These are phyloP conservation scores for Dunaliella primolecta DNA, from an alignment of 139 green algal genomes.

Conservation along the genomic window DNA sequence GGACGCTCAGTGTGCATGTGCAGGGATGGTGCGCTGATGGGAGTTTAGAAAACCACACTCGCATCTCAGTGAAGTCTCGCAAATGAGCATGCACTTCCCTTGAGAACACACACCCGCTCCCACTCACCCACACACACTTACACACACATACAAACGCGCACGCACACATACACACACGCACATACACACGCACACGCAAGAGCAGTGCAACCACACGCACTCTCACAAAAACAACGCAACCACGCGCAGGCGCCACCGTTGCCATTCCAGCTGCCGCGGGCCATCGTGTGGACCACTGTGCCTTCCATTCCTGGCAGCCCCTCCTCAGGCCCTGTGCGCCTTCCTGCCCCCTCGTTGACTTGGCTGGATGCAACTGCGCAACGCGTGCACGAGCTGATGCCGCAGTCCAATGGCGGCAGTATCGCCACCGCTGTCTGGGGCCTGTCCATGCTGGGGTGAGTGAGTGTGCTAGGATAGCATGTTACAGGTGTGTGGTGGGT, in stretches of 20 bases:
- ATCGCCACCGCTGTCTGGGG: background rate
- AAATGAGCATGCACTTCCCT: background rate
- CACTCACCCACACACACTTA: background rate
- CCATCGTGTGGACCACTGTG: background rate
- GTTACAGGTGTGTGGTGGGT: too few species aligned
- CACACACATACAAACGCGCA: background rate
- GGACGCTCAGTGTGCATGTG: background rate
- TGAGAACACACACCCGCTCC: background rate
- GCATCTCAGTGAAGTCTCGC: background rate
- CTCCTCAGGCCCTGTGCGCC: background rate
- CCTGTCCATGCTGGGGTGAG: conserved; percentile 2
- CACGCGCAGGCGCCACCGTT: background rate
- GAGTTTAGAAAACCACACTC: background rate
- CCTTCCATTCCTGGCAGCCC: background rate
- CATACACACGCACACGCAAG: background rate
- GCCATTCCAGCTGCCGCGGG: background rate
- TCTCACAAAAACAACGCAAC: too few species aligned
- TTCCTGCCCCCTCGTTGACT: background rate
- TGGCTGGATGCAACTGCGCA: background rate
- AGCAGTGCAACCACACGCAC: too few species aligned
- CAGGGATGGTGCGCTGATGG: background rate
- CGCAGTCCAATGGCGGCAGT: background rate
- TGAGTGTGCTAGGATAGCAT: too few species aligned
- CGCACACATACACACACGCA: background rate
- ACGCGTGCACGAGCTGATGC: conserved; percentile 1